Percentiles rank a stretch among this genome's conserved stretches.
These are phyloP conservation scores for Wallemia ichthyophaga DNA, from an alignment of 1,284 basidiomycete species.

Conservation along the genomic window DNA sequence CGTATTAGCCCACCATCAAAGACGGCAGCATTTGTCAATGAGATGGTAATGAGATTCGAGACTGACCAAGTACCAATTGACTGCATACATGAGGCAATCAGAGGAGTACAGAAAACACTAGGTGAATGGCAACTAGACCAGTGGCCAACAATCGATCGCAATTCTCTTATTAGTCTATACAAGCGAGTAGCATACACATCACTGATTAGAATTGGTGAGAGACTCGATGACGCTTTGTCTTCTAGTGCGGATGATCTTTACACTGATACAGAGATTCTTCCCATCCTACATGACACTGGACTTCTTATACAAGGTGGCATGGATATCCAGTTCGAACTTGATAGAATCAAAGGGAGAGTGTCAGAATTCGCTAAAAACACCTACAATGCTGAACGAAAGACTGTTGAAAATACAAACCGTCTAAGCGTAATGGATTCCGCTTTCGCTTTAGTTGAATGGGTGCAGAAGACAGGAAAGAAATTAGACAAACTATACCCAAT, in stretches of 20 bases:
- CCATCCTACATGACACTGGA: conserved; percentile 36
- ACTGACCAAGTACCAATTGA: conserved; percentile 71
- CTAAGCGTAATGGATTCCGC: conserved; percentile 49
- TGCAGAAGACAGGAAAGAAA: conserved; percentile 55
- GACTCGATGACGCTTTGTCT: not conserved
- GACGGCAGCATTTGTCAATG: conserved; percentile 48
- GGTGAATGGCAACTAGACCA: conserved; percentile 35
- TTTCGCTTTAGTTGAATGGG: conserved; percentile 52
- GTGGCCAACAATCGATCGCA: conserved; percentile 55
- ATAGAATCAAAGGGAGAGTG: conserved; percentile 39
- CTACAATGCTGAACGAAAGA: conserved; percentile 36
- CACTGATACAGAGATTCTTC: conserved; percentile 38
- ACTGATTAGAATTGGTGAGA: not conserved
- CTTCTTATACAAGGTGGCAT: conserved; percentile 34
- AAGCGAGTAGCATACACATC: not conserved
- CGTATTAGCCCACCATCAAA: conserved; percentile 51
- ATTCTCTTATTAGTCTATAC: conserved; percentile 13
- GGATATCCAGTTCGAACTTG: conserved; percentile 29
- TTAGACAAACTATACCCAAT: conserved; percentile 60
- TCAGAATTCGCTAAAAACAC: conserved; percentile 33
- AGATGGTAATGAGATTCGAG: conserved; percentile 65
- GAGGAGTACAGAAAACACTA: conserved; percentile 35
- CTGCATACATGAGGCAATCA: conserved; percentile 68
- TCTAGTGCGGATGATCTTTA: conserved; percentile 19
- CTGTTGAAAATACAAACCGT: conserved; percentile 27